phyloP scores from a whole-genome alignment of 1,139 yeast genomes.

The Yamadazyma oceani region DNA sequence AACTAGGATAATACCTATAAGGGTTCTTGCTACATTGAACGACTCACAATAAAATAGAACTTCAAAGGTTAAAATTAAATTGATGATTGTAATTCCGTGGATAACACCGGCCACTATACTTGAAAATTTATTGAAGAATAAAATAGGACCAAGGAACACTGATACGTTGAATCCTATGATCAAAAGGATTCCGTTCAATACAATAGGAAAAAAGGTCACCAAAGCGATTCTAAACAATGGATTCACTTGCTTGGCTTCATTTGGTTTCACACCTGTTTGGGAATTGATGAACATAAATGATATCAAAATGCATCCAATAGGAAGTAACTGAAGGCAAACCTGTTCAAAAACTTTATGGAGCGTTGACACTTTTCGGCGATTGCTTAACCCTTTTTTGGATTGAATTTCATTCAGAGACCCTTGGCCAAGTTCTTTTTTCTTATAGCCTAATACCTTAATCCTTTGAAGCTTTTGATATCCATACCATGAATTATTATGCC shows the following conservation, averaged over 20 bases:
- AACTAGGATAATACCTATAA: slow-evolving; percentile 59
- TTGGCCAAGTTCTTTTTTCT: slow-evolving; percentile 21
- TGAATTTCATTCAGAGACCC: slow-evolving; percentile 3
- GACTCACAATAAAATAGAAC: slow-evolving; percentile 62
- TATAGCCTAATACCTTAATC: slow-evolving; percentile 67
- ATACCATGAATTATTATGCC: slow-evolving; percentile 61
- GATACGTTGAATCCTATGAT: slow-evolving; percentile 48
- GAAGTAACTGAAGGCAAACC: slow-evolving; percentile 48
- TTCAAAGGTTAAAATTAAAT: slow-evolving; percentile 46
- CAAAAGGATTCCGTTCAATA: slow-evolving; percentile 45
- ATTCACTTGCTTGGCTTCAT: slow-evolving; percentile 20
- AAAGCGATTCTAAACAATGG: slow-evolving; percentile 23
- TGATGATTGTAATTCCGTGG: slow-evolving; percentile 40
- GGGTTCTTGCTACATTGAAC: slow-evolving; percentile 57
- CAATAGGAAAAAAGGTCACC: slow-evolving; percentile 53
- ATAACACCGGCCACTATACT: slow-evolving; percentile 49
- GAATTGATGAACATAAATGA: slow-evolving; percentile 73
- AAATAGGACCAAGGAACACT: slow-evolving; percentile 44
- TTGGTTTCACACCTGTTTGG: slow-evolving; percentile 59
- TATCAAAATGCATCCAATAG: slow-evolving; percentile 41
- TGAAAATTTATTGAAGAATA: slow-evolving; percentile 28
- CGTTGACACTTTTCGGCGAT: slow-evolving; percentile 33
- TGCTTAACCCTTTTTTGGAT: slow-evolving; percentile 21
- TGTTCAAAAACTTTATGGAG: slow-evolving; percentile 53
- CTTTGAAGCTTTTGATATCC: slow-evolving; percentile 52